A percentile compares a stretch with the other conserved stretches of the same genome.
Conservation (phyloP, 768 basidiomycete species). For the Pleurotus tuoliensis region DNA sequence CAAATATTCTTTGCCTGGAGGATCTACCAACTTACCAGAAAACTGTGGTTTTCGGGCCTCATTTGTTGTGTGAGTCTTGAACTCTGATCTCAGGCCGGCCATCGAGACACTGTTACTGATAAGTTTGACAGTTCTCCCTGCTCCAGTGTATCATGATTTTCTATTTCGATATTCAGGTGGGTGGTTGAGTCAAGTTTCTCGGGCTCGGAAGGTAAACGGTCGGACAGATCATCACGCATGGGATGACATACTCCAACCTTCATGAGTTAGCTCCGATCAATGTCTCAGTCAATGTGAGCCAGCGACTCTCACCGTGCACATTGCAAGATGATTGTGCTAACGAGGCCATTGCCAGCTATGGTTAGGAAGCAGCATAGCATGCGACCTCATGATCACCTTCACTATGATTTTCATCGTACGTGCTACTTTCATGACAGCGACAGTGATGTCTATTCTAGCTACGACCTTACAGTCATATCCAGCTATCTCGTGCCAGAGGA, state of each 20-base stretch:
- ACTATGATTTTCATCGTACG: slow-evolving; percentile 13
- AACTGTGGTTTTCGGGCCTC: slow-evolving; percentile 5
- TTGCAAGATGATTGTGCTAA: neutral
- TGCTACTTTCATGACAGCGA: neutral
- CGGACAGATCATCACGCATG: neutral
- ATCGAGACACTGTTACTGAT: neutral
- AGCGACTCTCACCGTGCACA: neutral
- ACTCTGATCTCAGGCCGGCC: neutral
- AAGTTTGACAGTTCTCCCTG: neutral
- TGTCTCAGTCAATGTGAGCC: neutral
- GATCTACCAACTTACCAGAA: slow-evolving; percentile 6
- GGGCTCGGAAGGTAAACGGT: neutral
- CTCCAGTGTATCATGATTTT: neutral
- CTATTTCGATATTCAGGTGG: neutral
- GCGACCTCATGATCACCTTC: slow-evolving; percentile 12
- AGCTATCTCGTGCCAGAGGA: neutral
- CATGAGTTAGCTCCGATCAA: neutral
- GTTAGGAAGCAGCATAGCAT: slow-evolving; percentile 8
- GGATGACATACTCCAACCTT: neutral
- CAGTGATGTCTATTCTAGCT: neutral
- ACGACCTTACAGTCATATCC: neutral
- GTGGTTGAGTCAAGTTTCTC: neutral
- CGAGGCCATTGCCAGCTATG: slow-evolving; percentile 7
- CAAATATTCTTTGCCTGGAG: slow-evolving; percentile 14
- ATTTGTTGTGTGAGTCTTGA: neutral